These are phyloP conservation scores for Leishmania braziliensis DNA, from an alignment of 208 protist genomes.

Conservation along the genomic window DNA sequence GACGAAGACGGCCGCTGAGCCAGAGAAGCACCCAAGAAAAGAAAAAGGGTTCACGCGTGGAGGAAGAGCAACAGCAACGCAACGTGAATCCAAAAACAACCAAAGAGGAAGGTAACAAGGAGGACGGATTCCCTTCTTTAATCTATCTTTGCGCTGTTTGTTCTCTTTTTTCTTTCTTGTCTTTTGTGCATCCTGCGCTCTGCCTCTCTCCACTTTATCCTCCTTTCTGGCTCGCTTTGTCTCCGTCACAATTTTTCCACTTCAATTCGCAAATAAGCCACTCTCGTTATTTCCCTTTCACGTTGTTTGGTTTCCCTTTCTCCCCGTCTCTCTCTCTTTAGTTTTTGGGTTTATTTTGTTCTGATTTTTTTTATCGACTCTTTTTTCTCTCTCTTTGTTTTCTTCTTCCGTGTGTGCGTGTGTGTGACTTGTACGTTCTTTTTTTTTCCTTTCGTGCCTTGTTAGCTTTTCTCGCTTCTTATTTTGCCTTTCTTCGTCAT, in stretches of 20 bases:
- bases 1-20: background rate
- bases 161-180: slow-evolving; percentile 1
- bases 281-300: background rate
- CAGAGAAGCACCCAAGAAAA: background rate
- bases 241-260: background rate
- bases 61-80: background rate
- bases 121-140: background rate
- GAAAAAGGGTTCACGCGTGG: background rate
- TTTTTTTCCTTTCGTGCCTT: slow-evolving; percentile 4
- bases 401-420: background rate
- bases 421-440: background rate
- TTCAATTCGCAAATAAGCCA: background rate
- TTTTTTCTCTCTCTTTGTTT: slow-evolving; percentile 10
- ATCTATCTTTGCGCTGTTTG: too few relatives aligned
- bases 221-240: background rate
- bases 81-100: background rate
- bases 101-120: background rate
- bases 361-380: slow-evolving; percentile 15
- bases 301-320: background rate
- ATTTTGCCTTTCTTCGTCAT: background rate
- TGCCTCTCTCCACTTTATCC: background rate
- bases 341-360: background rate
- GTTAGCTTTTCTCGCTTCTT: background rate
- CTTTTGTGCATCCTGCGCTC: background rate
- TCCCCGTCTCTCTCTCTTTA: background rate